Conservation (phyloP, 495 filamentous ascomycete genomes). For the Daldinia vernicosa region DNA sequence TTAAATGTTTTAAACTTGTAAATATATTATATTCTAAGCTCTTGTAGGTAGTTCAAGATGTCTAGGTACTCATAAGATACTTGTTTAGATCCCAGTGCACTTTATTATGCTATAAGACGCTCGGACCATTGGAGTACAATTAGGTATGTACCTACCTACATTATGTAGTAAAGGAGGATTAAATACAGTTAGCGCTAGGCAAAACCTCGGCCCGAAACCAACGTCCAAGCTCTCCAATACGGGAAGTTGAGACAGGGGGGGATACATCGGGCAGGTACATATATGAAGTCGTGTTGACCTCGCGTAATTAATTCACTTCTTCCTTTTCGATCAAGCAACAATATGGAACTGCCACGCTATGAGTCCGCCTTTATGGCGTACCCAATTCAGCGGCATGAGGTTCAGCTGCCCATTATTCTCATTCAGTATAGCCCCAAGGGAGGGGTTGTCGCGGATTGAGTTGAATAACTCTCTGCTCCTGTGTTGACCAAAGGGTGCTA, state of each 20-base stretch:
- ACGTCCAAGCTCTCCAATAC: neutral
- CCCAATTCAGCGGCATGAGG: slow-evolving; percentile 47
- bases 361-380: slow-evolving; percentile 43
- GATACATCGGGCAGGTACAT: slow-evolving; percentile 2
- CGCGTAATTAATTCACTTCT: slow-evolving; percentile 20
- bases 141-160: no score
- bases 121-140: neutral
- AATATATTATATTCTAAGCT: no score
- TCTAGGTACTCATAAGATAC: no score
- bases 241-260: neutral
- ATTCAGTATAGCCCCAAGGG: slow-evolving; percentile 74
- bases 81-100: no score
- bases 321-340: slow-evolving; percentile 20
- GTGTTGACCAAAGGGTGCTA: slow-evolving; percentile 45
- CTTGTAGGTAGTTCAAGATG: no score
- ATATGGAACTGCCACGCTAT: slow-evolving; percentile 42
- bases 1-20: no score
- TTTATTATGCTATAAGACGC: neutral
- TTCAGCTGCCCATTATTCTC: slow-evolving; percentile 45
- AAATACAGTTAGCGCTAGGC: slow-evolving; percentile 17
- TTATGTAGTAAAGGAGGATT: neutral
- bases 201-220: slow-evolving; percentile 27
- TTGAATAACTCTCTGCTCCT: slow-evolving; percentile 47
- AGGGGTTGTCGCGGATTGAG: slow-evolving; percentile 70
- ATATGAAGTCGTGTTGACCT: slow-evolving; percentile 15